These are phyloP conservation scores for Microdochium nivale DNA, from an alignment of 2,329 filamentous ascomycete species.

Conservation along the genomic window DNA sequence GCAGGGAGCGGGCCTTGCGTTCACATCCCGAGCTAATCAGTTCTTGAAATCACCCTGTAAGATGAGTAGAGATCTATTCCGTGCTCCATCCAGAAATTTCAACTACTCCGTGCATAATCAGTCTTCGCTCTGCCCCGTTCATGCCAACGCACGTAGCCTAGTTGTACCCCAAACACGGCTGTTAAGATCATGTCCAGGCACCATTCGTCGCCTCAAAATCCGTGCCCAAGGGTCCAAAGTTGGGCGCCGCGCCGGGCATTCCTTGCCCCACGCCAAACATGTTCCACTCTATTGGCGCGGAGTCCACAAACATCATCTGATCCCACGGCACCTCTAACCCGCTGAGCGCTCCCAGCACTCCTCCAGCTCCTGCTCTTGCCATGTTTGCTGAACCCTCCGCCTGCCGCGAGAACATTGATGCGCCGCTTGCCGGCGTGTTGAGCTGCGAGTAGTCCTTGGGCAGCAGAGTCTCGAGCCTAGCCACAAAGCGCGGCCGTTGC, in stretches of 20 bases:
- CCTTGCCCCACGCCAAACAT: slow-evolving; percentile 13
- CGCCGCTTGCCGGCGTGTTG: background rate
- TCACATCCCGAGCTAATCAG: no score
- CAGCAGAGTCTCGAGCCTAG: slow-evolving; percentile 32
- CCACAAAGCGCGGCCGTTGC: slow-evolving; percentile 35
- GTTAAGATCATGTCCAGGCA: background rate
- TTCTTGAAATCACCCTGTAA: no score
- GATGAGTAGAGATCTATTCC: no score
- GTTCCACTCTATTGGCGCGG: slow-evolving; percentile 18
- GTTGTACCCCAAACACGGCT: background rate
- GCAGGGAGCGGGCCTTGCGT: no score
- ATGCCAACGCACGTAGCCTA: background rate
- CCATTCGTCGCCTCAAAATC: background rate
- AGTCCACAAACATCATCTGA: slow-evolving; percentile 20
- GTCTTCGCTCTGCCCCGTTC: background rate
- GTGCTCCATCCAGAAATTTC: background rate
- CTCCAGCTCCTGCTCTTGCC: background rate
- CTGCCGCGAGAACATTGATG: background rate
- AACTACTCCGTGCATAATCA: no score
- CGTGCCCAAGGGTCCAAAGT: slow-evolving; percentile 3
- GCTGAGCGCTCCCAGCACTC: background rate
- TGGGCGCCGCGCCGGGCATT: slow-evolving; percentile 5
- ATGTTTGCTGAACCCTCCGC: no score
- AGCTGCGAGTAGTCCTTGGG: slow-evolving; percentile 23
- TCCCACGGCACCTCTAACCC: slow-evolving; percentile 17